Evolutionary conservation across 805 yeast species (phyloP), one percentile per base, ranked within the genome.

Genomic region (Candida nonsorbophila): DNA sequence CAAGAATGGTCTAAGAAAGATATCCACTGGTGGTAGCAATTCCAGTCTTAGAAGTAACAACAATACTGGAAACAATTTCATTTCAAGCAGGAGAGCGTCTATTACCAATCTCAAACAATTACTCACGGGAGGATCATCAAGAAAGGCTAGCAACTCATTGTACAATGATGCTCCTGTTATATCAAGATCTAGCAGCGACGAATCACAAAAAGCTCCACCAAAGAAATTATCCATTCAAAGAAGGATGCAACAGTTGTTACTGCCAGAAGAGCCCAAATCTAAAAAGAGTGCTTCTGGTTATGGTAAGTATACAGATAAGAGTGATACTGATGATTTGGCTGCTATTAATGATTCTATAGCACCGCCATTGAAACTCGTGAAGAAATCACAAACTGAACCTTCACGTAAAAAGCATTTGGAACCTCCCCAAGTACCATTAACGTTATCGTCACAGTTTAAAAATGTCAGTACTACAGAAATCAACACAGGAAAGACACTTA

Each of bases 261-360:
- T 53, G 29, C 57, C 46, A 21, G 39, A 45, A n/a, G 47, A 70
- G 4, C 70, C 72, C 8, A 71, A 72, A 3, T 58, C 71, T 0
- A 49, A 57, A 11, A 79, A 73, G 42, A 77, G 90, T 0, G 95
- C 95, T 0, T 53, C 66, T 4, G 95, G 95, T 0, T 86, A 87
- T 52, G 95, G 95, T 6, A 74, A 75, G 48, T 84, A 71, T 47
- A 77, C 88, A 0, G 80, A 70, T 27, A 18, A 27, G 8, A 48
- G 47, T 28, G 62, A 50, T 25, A 58, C 45, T 10, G 66, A 60
- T 11, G 64, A 58, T 20, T 35, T 58, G 11, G 49, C 47, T 6
- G 57, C 58, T 4, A 58, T 58, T 10, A 58, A 58, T 37, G 37
- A 24, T 20, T 14, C 14, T 12, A 23, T 24, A 20, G 12, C 31